Evolutionary conservation across 2,329 filamentous ascomycete genomes (phyloP), one percentile per base, ranked within the genome.

Genomic region (Penicillium sp.): DNA sequence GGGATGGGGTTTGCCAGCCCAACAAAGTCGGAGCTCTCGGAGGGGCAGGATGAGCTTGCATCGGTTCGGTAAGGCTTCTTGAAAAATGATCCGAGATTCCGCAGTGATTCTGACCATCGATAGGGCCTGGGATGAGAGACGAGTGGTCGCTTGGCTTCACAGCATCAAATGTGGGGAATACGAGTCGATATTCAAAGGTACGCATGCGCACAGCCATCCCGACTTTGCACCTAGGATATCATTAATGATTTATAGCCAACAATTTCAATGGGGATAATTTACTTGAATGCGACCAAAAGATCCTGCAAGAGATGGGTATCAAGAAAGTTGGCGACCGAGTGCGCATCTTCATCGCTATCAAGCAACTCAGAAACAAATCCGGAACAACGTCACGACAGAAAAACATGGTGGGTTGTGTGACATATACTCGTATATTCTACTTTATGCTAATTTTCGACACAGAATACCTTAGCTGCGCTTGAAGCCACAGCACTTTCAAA

Each of bases 221-320:
- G 19, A 51, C 3, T 42, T 35, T 41, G 23, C 21, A 41, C 27
- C 29, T 17, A 37, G 21, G 15, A 27, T 37, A 38, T 73, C 41
- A 72, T 69, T 66, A 43, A 60, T 41, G 6, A 12, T 51, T 27
- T 60, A 7, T 37, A 85, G 83, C 87, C 72, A 96, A 99, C 75
- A 91, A 97, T 75, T 97, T 99, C 80, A 99, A 94, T 72, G 94
- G 94, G 69, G 92, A 97, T 78, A 97, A 96, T 72, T 81, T 99
- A 45, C 83, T 99, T 67, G 94, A 99, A 77, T 93, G 97, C 82
- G 94, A 99, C 76, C 95, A 96, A 80, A 89, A 92, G 56, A 91
- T 96, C 41, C 82, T 99, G 62, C 95, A 96, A 76, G 94, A 99
- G 75, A 96, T 99, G 86, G 94, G 94, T 43, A 93, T 99, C 67